phyloP scores from a whole-genome alignment of 768 basidiomycete genomes.

The Lyophyllum decastes region DNA sequence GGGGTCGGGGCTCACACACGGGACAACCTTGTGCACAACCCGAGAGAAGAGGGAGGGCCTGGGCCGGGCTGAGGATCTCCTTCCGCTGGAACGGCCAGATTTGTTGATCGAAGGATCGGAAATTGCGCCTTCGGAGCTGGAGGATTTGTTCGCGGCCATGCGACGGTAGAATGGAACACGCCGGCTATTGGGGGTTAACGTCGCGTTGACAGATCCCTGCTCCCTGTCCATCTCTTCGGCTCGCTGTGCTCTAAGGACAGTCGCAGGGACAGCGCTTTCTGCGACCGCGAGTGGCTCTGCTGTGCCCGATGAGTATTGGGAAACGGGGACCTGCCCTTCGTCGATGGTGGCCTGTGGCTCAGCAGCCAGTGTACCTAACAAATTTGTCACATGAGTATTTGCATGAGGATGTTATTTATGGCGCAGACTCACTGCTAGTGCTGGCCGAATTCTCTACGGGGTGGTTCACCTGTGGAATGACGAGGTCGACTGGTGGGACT shows the following conservation, averaged over 20 bases:
- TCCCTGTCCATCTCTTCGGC: conserved; percentile 35
- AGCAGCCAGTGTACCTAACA: conserved; percentile 20
- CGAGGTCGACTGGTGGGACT: conserved; percentile 10
- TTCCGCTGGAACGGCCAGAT: conserved; percentile 11
- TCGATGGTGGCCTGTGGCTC: conserved; percentile 18
- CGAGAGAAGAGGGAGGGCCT: conserved; percentile 31
- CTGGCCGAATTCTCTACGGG: conserved; percentile 24
- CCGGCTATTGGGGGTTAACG: conserved; percentile 36
- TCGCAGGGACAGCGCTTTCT: conserved; percentile 16
- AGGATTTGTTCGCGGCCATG: conserved; percentile 34
- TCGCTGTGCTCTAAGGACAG: conserved; percentile 15
- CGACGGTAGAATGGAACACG: conserved; percentile 47
- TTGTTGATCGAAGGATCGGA: conserved; percentile 33
- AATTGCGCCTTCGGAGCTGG: conserved; percentile 33
- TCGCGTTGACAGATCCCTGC: conserved; percentile 41
- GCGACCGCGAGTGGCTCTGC: conserved; percentile 12
- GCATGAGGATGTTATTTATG: not conserved
- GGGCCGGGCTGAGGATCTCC: conserved; percentile 11
- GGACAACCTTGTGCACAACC: conserved; percentile 36
- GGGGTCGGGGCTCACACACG: conserved; percentile 32
- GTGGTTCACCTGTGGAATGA: conserved; percentile 17
- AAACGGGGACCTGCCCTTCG: conserved; percentile 22
- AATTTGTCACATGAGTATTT: conserved; percentile 2
- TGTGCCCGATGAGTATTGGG: conserved; percentile 13
- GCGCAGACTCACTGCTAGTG: conserved; percentile 25